A percentile compares a stretch with the other conserved stretches of the same genome.
phyloP scores from a whole-genome alignment of 495 filamentous ascomycete species.

The Lophium mytilinum region DNA sequence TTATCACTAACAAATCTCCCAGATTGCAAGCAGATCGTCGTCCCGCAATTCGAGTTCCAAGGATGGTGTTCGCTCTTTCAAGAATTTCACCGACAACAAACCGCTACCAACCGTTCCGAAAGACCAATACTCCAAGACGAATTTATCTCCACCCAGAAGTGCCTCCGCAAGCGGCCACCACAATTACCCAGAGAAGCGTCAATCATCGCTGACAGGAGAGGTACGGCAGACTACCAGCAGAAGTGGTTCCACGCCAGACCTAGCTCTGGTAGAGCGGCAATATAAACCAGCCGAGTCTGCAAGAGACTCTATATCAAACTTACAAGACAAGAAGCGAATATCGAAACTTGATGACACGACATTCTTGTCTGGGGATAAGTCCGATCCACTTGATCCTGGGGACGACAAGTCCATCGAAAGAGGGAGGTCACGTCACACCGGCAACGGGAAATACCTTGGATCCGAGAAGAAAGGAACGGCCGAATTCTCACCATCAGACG shows the following conservation, averaged over 20 bases:
- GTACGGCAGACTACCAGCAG: neutral
- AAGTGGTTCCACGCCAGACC: neutral
- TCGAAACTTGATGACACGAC: neutral
- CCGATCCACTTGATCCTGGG: neutral
- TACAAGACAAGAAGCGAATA: neutral
- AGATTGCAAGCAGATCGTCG: constrained; percentile 27
- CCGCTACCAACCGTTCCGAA: constrained; percentile 24
- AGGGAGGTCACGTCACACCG: neutral
- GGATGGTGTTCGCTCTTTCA: constrained; percentile 12
- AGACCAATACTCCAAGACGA: constrained; percentile 12
- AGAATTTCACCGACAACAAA: constrained; percentile 17
- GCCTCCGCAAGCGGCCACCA: neutral
- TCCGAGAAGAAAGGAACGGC: neutral
- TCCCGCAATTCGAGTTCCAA: constrained; percentile 21
- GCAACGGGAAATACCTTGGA: neutral
- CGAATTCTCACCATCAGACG: constrained; percentile 2
- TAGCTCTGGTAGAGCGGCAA: too few relatives aligned
- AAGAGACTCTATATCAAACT: too few relatives aligned
- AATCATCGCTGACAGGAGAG: neutral
- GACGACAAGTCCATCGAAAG: neutral
- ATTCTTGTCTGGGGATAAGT: too few relatives aligned
- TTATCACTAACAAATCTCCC: constrained; percentile 3
- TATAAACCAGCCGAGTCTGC: too few relatives aligned
- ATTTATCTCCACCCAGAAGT: neutral
- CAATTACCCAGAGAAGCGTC: neutral